Evolutionary conservation across 495 filamentous ascomycete species (phyloP).

Genomic region (Immersiella caudata): DNA sequence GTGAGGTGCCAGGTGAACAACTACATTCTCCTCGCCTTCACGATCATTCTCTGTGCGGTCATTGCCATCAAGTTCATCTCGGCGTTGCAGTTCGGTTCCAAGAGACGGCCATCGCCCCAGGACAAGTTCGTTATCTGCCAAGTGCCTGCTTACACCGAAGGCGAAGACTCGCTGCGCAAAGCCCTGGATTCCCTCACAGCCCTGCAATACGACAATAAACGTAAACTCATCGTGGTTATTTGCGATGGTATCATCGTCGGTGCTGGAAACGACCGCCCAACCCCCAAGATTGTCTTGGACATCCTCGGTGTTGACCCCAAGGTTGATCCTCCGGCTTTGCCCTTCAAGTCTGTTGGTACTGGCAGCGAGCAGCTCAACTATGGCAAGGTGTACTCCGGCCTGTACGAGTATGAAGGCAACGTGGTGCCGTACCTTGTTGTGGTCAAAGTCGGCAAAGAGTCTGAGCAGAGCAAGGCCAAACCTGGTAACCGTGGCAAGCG

Average conservation of each 20-base stretch:
- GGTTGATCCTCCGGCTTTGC: constrained; percentile 89
- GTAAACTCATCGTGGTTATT: constrained; percentile 90
- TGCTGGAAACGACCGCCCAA: constrained; percentile 93
- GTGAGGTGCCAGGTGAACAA: constrained; percentile 85
- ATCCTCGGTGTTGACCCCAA: constrained; percentile 97
- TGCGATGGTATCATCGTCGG: constrained; percentile 97
- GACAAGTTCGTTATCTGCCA: constrained; percentile 99
- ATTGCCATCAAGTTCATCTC: constrained; percentile 90
- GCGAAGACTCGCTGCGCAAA: constrained; percentile 89
- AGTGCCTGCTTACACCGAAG: constrained; percentile 96
- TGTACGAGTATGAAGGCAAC: constrained; percentile 97
- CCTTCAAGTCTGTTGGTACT: constrained; percentile 87
- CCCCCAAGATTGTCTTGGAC: constrained; percentile 95
- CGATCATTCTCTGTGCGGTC: constrained; percentile 76
- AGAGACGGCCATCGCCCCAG: constrained; percentile 84
- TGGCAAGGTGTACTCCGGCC: constrained; percentile 96
- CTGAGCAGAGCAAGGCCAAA: constrained; percentile 87
- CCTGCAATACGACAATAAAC: constrained; percentile 95
- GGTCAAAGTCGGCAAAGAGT: constrained; percentile 96
- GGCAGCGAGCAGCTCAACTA: constrained; percentile 95
- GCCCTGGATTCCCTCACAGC: constrained; percentile 93
- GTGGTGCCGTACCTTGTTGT: constrained; percentile 95
- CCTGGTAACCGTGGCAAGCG: constrained; percentile 98
- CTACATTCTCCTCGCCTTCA: constrained; percentile 86
- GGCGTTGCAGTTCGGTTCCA: constrained; percentile 90